These are phyloP conservation scores for Flaveria sonorensis DNA, from an alignment of 129 eudicot genomes.

Conservation along the genomic window DNA sequence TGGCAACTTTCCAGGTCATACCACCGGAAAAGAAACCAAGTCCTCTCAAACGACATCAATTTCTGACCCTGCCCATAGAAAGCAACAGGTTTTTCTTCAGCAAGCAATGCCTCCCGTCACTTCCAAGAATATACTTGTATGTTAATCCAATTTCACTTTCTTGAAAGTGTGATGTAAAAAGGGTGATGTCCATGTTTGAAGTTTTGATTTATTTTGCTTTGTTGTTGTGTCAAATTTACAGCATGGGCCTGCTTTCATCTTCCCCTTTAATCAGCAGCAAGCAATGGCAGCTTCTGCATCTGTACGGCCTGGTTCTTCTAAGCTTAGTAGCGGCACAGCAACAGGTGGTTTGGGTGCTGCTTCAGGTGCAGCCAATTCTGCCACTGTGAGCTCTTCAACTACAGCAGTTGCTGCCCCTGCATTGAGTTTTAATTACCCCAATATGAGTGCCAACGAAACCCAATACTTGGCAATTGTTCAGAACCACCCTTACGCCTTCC, in stretches of 20 bases:
- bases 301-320: conserved; percentile 55
- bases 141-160: conserved; percentile 4
- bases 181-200: background rate
- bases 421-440: conserved; percentile 82
- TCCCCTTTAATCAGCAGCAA: conserved; percentile 90
- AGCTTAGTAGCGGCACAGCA: conserved; percentile 39
- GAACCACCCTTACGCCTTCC: conserved; percentile 72
- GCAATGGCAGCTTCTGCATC: conserved; percentile 69
- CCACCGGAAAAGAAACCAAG: conserved; percentile 56
- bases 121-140: conserved; percentile 73
- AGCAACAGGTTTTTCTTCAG: conserved; percentile 77
- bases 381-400: conserved; percentile 42
- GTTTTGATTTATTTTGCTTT: background rate
- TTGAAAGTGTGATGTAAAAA: background rate
- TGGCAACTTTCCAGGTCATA: conserved; percentile 50
- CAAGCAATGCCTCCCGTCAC: conserved; percentile 74
- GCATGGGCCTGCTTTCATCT: conserved; percentile 87
- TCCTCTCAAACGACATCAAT: conserved; percentile 42
- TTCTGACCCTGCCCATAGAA: conserved; percentile 59
- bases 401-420: conserved; percentile 45
- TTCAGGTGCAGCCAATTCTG: conserved; percentile 42
- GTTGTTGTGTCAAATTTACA: conserved; percentile 21
- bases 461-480: conserved; percentile 84
- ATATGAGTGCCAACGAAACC: conserved; percentile 68
- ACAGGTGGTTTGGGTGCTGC: conserved; percentile 43